Conservation (phyloP, 2,329 filamentous ascomycete genomes). For the Aspergillus pseudonomiae region DNA sequence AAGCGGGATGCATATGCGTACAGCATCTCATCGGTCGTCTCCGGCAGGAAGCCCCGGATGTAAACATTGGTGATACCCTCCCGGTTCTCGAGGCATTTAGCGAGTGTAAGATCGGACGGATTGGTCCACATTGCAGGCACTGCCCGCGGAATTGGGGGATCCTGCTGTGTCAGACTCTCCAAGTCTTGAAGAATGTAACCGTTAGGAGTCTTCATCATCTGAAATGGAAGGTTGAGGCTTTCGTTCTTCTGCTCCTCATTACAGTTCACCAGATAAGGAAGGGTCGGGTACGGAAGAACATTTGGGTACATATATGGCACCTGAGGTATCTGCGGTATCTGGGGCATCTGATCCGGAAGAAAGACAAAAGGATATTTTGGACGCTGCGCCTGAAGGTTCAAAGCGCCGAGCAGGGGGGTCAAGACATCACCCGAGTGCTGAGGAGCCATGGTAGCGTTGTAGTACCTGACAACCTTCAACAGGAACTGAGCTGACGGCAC, state of each 20-base stretch:
- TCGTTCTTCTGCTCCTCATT: slow-evolving; percentile 53
- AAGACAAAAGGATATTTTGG: slow-evolving; percentile 27
- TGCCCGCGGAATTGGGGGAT: slow-evolving; percentile 82
- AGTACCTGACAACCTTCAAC: not conserved
- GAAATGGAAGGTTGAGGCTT: slow-evolving; percentile 49
- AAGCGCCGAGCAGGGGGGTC: slow-evolving; percentile 27
- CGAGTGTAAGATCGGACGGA: slow-evolving; percentile 84
- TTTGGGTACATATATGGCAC: slow-evolving; percentile 44
- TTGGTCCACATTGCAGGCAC: slow-evolving; percentile 85
- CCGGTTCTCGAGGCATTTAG: slow-evolving; percentile 92
- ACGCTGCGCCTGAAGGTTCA: slow-evolving; percentile 35
- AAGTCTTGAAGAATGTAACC: slow-evolving; percentile 55
- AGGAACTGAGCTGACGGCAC: not conserved
- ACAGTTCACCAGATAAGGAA: slow-evolving; percentile 41
- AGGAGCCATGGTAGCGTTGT: slow-evolving; percentile 22
- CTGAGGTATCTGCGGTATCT: slow-evolving; percentile 33
- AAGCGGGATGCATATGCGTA: slow-evolving; percentile 83
- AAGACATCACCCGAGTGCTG: slow-evolving; percentile 14
- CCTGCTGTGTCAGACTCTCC: slow-evolving; percentile 69
- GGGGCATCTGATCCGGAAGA: slow-evolving; percentile 32
- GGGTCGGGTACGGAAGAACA: slow-evolving; percentile 34
- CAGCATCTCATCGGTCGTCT: slow-evolving; percentile 90
- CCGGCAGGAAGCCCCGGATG: slow-evolving; percentile 92
- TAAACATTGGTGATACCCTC: slow-evolving; percentile 98
- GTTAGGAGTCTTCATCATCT: slow-evolving; percentile 51